These are phyloP conservation scores for Phaeotremella skinneri DNA, from an alignment of 768 basidiomycete genomes.

Conservation along the genomic window DNA sequence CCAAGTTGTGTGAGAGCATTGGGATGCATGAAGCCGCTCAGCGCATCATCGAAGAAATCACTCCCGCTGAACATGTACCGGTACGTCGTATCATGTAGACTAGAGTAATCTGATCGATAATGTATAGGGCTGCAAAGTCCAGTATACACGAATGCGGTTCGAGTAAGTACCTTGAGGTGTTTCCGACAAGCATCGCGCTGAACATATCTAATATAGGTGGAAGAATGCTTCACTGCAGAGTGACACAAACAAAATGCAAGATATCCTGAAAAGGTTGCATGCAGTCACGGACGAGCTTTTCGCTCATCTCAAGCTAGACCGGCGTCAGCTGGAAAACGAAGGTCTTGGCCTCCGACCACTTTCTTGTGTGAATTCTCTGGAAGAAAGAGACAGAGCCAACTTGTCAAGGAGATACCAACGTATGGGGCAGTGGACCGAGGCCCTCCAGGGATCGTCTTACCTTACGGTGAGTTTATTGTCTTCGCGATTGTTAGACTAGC, in stretches of 20 bases:
- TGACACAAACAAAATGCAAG: constrained; percentile 12
- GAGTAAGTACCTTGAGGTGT: constrained; percentile 23
- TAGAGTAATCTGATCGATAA: neutral
- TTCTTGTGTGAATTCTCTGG: constrained; percentile 5
- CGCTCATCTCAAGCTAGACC: constrained; percentile 16
- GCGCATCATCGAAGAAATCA: constrained; percentile 30
- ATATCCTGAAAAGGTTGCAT: constrained; percentile 22
- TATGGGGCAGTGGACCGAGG: constrained; percentile 42
- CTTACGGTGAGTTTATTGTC: constrained; percentile 23
- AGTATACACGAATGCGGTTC: constrained; percentile 45
- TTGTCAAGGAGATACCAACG: constrained; percentile 40
- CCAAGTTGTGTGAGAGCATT: constrained; percentile 42
- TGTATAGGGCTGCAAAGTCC: constrained; percentile 42
- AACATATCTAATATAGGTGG: constrained; percentile 24
- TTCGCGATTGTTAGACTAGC: neutral
- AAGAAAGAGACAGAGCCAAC: constrained; percentile 3
- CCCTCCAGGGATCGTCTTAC: constrained; percentile 35
- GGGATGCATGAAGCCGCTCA: constrained; percentile 40
- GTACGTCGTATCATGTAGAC: constrained; percentile 21
- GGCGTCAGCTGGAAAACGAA: constrained; percentile 23
- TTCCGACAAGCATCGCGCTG: neutral
- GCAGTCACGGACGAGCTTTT: constrained; percentile 28
- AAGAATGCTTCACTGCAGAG: constrained; percentile 26
- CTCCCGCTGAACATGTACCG: constrained; percentile 23
- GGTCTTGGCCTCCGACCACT: constrained; percentile 31